Conservation (phyloP, 164 flowering plant genomes). For the Pachysandra terminalis region DNA sequence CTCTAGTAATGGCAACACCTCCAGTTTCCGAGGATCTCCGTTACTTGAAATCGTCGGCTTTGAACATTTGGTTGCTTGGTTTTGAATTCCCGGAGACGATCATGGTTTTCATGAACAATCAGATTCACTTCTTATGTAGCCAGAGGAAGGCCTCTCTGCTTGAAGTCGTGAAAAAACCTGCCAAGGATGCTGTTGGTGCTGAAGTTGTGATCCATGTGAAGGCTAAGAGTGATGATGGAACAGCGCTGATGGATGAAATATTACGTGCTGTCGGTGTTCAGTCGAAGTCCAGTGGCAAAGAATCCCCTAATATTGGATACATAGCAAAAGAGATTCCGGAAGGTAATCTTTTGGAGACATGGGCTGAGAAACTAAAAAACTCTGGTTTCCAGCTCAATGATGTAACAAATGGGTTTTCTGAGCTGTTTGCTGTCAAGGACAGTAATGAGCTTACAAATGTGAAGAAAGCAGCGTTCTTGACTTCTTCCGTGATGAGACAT, state of each 20-base stretch:
- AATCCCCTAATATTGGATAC: constrained; percentile 37
- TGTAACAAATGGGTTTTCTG: constrained; percentile 49
- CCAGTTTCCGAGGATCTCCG: constrained; percentile 51
- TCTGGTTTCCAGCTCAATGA: constrained; percentile 36
- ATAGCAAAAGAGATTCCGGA: constrained; percentile 57
- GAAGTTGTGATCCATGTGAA: constrained; percentile 57
- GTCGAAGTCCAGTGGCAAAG: constrained; percentile 6
- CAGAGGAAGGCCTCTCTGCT: constrained; percentile 53
- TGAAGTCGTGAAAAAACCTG: constrained; percentile 37
- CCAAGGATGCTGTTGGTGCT: constrained; percentile 35
- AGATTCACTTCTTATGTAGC: constrained; percentile 30
- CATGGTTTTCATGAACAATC: constrained; percentile 24
- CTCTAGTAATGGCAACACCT: constrained; percentile 48
- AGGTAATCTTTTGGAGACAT: constrained; percentile 55
- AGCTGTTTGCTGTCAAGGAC: constrained; percentile 56
- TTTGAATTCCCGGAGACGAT: constrained; percentile 32
- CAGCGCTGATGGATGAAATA: constrained; percentile 36
- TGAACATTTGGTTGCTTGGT: constrained; percentile 26
- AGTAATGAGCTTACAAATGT: constrained; percentile 36
- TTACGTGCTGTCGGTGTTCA: constrained; percentile 27
- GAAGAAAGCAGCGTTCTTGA: constrained; percentile 53
- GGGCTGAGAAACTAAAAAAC: constrained; percentile 46
- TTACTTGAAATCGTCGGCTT: constrained; percentile 29
- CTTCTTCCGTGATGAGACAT: constrained; percentile 24
- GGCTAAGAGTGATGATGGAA: constrained; percentile 42